Conservation (phyloP, 108 stramenopile genomes). For the Chaetoceros tenuissimus region DNA sequence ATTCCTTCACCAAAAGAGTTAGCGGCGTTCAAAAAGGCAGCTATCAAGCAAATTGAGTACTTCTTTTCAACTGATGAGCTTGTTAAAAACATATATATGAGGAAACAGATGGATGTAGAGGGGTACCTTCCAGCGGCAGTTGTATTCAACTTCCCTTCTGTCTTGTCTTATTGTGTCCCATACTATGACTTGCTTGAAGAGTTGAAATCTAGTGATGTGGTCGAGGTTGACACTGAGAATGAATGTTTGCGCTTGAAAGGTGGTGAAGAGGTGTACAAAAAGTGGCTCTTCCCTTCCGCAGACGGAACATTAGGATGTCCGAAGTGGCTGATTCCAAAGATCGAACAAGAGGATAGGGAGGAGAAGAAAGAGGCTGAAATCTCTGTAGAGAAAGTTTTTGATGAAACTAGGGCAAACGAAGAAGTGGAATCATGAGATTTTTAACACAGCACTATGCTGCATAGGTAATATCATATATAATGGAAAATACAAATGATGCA, state of each 20-base stretch:
- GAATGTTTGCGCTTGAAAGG: neutral
- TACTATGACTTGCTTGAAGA: neutral
- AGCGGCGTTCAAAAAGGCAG: neutral
- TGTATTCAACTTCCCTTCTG: conserved; percentile 2
- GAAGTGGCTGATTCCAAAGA: neutral
- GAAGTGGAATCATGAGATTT: too few relatives aligned
- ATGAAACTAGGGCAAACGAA: too few relatives aligned
- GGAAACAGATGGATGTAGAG: neutral
- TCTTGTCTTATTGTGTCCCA: neutral
- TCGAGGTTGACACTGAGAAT: neutral
- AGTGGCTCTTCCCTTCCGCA: neutral
- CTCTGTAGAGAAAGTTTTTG: too few relatives aligned
- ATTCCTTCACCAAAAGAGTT: neutral
- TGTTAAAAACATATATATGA: neutral
- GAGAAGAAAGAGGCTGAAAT: neutral
- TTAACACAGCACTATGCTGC: too few relatives aligned
- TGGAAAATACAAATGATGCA: too few relatives aligned
- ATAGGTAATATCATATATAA: too few relatives aligned
- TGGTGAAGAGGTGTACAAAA: conserved; percentile 1
- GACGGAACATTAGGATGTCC: conserved; percentile 1
- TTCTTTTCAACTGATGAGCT: conserved; percentile 3
- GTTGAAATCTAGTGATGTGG: neutral
- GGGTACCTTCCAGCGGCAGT: neutral
- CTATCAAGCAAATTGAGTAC: conserved; percentile 1
- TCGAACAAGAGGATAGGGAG: neutral